Percentiles rank a stretch among this genome's conserved stretches.
Conservation (phyloP, 345 rosid genomes). For the Brassica nigra region DNA sequence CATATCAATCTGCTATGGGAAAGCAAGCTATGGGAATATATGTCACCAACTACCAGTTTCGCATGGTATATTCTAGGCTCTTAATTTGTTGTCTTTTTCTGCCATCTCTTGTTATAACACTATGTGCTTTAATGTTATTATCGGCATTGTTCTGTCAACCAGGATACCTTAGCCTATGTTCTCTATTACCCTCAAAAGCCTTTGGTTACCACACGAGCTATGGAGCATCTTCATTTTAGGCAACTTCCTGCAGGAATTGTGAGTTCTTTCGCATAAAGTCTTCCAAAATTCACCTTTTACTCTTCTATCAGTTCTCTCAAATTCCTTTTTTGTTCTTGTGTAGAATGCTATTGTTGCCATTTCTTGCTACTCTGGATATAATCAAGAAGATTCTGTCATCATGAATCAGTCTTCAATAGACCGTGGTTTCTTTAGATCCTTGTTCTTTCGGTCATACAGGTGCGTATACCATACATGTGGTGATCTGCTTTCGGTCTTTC, state of each 20-base stretch:
- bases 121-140: conserved; percentile 1
- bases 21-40: conserved; percentile 99
- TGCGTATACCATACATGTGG: conserved; percentile 32
- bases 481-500: not conserved
- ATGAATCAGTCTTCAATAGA: conserved; percentile 98
- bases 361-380: conserved; percentile 96
- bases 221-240: conserved; percentile 99
- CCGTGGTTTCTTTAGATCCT: conserved; percentile 94
- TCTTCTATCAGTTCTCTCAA: not conserved
- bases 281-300: conserved; percentile 7
- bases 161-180: conserved; percentile 98
- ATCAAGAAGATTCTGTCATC: conserved; percentile 99
- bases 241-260: conserved; percentile 99
- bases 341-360: conserved; percentile 98
- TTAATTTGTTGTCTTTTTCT: not conserved
- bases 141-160: conserved; percentile 21
- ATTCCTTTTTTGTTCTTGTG: conserved; percentile 17
- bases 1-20: conserved; percentile 99
- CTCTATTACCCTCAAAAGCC: conserved; percentile 98
- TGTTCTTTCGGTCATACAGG: conserved; percentile 96
- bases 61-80: conserved; percentile 63
- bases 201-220: conserved; percentile 95
- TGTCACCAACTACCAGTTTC: conserved; percentile 95
- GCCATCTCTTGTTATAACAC: not conserved
- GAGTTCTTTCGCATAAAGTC: conserved; percentile 31